These are phyloP conservation scores for Pyrrhoderma noxium DNA, from an alignment of 1,284 basidiomycete species.

Conservation along the genomic window DNA sequence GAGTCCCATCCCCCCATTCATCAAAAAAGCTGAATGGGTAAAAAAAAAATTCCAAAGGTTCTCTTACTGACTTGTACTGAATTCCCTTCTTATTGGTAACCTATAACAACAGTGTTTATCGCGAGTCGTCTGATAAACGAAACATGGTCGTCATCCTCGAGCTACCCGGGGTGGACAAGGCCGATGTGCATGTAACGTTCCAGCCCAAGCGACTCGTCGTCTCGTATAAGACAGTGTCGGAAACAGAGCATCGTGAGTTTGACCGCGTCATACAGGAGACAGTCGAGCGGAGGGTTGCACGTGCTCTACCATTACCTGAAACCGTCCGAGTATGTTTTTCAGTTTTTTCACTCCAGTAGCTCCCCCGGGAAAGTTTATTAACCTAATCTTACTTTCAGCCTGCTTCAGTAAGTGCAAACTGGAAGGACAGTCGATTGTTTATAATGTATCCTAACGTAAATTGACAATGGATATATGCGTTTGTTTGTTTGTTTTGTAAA, in stretches of 20 bases:
- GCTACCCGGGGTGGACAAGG: conserved; percentile 55
- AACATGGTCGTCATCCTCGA: conserved; percentile 41
- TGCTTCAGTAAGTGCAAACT: conserved; percentile 56
- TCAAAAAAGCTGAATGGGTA: not conserved
- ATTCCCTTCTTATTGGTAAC: not conserved
- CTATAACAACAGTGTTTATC: not conserved
- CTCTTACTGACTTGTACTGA: not conserved
- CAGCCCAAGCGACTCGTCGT: conserved; percentile 55
- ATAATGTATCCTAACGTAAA: conserved; percentile 52
- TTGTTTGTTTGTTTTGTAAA: too few relatives aligned
- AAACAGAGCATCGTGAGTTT: conserved; percentile 52
- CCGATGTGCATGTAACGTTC: conserved; percentile 66
- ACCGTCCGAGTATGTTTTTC: conserved; percentile 35
- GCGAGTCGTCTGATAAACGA: conserved; percentile 8
- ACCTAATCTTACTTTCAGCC: conserved; percentile 37
- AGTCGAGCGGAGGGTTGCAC: conserved; percentile 44
- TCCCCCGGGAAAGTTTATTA: not conserved
- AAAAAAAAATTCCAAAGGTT: not conserved
- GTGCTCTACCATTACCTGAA: conserved; percentile 41
- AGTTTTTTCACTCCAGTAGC: not conserved
- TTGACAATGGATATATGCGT: not conserved
- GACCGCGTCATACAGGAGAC: conserved; percentile 53
- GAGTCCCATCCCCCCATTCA: not conserved
- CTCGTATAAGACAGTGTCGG: conserved; percentile 54
- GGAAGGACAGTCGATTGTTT: conserved; percentile 49